Conservation (phyloP, 352 stramenopile species). For the Globisporangium camurandrum region DNA sequence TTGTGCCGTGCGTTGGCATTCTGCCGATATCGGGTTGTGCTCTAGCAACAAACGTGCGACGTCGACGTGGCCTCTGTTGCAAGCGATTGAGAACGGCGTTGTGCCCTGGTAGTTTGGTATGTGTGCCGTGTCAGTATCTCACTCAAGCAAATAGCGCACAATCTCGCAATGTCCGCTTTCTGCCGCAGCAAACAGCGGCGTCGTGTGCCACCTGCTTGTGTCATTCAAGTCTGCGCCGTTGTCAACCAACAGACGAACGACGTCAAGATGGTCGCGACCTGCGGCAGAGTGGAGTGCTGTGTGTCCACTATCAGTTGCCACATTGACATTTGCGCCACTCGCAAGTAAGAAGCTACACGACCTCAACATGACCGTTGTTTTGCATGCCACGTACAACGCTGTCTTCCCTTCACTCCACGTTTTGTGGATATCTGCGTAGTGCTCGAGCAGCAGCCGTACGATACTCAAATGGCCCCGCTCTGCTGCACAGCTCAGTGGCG, state of each 20-base stretch:
- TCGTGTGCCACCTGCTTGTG: background rate
- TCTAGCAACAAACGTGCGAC: background rate
- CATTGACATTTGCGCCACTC: no score
- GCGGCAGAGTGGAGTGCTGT: background rate
- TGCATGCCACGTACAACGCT: no score
- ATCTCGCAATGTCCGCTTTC: background rate
- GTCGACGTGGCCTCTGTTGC: no score
- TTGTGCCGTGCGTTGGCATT: no score
- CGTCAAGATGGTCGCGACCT: background rate
- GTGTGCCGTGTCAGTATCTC: background rate
- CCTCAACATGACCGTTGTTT: no score
- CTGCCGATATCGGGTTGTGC: no score
- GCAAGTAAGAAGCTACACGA: no score
- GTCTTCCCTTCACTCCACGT: background rate
- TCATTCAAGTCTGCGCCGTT: background rate
- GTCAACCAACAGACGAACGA: background rate
- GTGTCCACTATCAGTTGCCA: no score
- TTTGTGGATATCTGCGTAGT: background rate
- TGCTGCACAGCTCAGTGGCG: background rate
- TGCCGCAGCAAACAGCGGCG: background rate
- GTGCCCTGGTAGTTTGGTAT: background rate
- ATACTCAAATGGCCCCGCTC: background rate
- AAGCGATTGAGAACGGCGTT: background rate
- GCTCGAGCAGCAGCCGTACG: background rate
- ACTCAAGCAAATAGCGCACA: background rate